Base-by-base conservation (phyloP, 345 rosid genomes). In the Eucalyptus marginata region DNA sequence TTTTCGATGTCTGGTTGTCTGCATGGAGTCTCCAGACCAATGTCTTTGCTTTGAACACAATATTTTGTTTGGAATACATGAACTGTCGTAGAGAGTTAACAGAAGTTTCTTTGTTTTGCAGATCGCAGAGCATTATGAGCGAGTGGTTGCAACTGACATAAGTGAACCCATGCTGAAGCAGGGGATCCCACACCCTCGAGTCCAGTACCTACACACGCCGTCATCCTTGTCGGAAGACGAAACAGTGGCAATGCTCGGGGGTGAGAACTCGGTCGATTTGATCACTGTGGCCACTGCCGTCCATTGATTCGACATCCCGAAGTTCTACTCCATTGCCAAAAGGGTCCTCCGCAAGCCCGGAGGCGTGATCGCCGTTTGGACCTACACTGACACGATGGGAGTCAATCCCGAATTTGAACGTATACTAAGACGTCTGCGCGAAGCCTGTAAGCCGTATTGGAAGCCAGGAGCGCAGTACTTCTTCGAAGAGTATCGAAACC, bases 251-350 rank as follows among this genome's bases (percentile, higher is more conserved):
- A 24, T 91, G 20, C 46, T 96, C 6, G 96, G 96, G 3, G 94
- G 94, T 3, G 97, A 94, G 84, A 91, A 93, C 79, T 92, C 94
- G 1, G 94, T 96, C 3, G 96, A 96, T 90, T 80, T 96, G 18
- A 92, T 96, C 27, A 93, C 94, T 1, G 94, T 93, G 4, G 96
- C 97, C 9, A 89, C 91, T 44, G 97, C 96, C 16, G 90, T 94
- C 25, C 97, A 95, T 91, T 94, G 97, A 96, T 95, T 96, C 51
- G 96, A 96, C 86, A 93, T 94, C 22, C 94, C 93, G 24, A 95
- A 68, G 66, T 94, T 96, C 90, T 96, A 96, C 86, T 87, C 95
- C 3, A 44, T 92, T 7, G 96, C 90, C 44, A 93, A 71, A 8
- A 92, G 96, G 31, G 88, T 95, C 59, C 92, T 96, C 33, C 92